phyloP scores from a whole-genome alignment of 2,329 filamentous ascomycete genomes.

The Fusarium pseudoanthophilum region DNA sequence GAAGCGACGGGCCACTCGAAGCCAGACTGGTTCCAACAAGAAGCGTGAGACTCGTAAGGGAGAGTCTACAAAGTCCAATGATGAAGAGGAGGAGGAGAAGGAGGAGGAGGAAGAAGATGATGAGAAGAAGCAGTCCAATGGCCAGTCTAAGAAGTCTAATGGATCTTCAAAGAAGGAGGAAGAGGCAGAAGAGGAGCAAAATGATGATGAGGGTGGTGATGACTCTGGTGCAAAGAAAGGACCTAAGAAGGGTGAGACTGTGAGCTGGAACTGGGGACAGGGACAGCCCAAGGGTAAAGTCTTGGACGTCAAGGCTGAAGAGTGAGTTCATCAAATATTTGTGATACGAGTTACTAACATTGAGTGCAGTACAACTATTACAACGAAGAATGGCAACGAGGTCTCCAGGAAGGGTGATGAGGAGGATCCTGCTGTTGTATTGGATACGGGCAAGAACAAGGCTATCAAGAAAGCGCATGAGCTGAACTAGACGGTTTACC shows the following conservation, averaged over 20 bases:
- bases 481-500: conserved; percentile 42
- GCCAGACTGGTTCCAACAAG: conserved; percentile 45
- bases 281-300: conserved; percentile 58
- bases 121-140: conserved; percentile 24
- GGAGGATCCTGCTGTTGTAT: conserved; percentile 56
- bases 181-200: background rate
- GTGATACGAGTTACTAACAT: background rate
- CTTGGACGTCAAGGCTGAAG: conserved; percentile 55
- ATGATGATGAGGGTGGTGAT: background rate
- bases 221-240: conserved; percentile 45
- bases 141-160: conserved; percentile 19
- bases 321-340: conserved; percentile 44
- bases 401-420: conserved; percentile 54
- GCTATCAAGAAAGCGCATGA: conserved; percentile 56
- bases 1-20: conserved; percentile 44
- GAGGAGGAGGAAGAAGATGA: conserved; percentile 19
- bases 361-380: conserved; percentile 39
- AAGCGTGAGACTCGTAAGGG: conserved; percentile 47
- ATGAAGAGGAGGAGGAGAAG: conserved; percentile 23
- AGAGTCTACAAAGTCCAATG: conserved; percentile 32
- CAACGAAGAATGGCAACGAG: conserved; percentile 55
- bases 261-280: conserved; percentile 59
- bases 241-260: conserved; percentile 54
- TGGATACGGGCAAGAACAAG: conserved; percentile 56
- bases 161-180: conserved; percentile 14